These are phyloP conservation scores for Biscogniauxia marginata DNA, from an alignment of 2,329 filamentous ascomycete species.

Conservation along the genomic window DNA sequence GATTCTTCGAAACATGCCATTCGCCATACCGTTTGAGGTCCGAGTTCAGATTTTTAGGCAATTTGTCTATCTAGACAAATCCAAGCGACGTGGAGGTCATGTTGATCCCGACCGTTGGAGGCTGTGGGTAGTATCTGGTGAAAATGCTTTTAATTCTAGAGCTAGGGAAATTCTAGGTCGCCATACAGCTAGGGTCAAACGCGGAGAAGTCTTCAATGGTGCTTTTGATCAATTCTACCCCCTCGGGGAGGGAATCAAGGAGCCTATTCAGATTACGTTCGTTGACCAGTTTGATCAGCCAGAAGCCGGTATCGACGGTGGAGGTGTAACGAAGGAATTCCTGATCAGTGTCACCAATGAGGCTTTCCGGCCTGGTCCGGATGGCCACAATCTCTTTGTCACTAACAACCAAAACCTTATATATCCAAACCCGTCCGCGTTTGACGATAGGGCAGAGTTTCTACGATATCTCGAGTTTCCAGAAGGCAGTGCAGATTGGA, in stretches of 20 bases:
- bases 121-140: conserved; percentile 51
- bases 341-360: conserved; percentile 84
- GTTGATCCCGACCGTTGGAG: conserved; percentile 76
- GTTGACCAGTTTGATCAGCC: conserved; percentile 83
- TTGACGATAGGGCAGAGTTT: conserved; percentile 66
- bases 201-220: conserved; percentile 80
- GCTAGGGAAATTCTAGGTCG: conserved; percentile 45
- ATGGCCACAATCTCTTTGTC: conserved; percentile 65
- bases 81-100: conserved; percentile 64
- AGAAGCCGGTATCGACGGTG: conserved; percentile 94
- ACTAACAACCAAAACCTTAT: conserved; percentile 84
- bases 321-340: conserved; percentile 97
- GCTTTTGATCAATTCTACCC: conserved; percentile 81
- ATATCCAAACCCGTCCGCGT: conserved; percentile 79
- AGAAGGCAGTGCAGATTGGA: conserved; percentile 57
- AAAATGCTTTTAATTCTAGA: conserved; percentile 24
- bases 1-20: conserved; percentile 93
- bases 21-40: conserved; percentile 90
- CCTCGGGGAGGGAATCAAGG: conserved; percentile 80
- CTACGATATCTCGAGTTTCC: conserved; percentile 51
- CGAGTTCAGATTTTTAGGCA: conserved; percentile 90
- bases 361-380: conserved; percentile 60
- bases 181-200: conserved; percentile 77
- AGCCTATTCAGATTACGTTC: conserved; percentile 95
- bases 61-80: conserved; percentile 83